These are phyloP conservation scores for Tolypocladium tundrense DNA, from an alignment of 2,329 filamentous ascomycete genomes.

Conservation along the genomic window DNA sequence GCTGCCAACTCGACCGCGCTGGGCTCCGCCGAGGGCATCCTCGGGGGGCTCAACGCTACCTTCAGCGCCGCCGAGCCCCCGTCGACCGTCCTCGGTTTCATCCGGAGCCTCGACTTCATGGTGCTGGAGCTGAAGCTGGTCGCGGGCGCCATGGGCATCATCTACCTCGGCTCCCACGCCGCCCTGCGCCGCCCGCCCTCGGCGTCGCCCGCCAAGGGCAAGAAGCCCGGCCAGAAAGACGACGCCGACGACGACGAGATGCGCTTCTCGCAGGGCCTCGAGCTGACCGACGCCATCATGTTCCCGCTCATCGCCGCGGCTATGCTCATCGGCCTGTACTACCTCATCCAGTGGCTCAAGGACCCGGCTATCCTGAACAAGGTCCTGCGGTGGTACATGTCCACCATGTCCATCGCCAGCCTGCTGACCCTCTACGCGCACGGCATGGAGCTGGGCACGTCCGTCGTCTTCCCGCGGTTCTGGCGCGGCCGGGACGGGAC, in stretches of 20 bases:
- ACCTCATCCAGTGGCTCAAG: slow-evolving; percentile 79
- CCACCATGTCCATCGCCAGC: slow-evolving; percentile 66
- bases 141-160: slow-evolving; percentile 66
- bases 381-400: slow-evolving; percentile 76
- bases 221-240: slow-evolving; percentile 28
- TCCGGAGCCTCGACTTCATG: slow-evolving; percentile 30
- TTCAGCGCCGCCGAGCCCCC: slow-evolving; percentile 9
- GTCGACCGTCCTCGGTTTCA: slow-evolving; percentile 16
- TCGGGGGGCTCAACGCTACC: slow-evolving; percentile 21
- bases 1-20: slow-evolving; percentile 9
- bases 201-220: slow-evolving; percentile 50
- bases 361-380: slow-evolving; percentile 75
- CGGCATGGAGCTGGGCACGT: slow-evolving; percentile 49
- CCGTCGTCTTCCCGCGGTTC: slow-evolving; percentile 62
- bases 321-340: slow-evolving; percentile 68
- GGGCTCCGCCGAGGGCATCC: slow-evolving; percentile 7
- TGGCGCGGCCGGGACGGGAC: slow-evolving; percentile 41
- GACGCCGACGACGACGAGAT: slow-evolving; percentile 37
- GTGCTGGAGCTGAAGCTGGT: slow-evolving; percentile 38
- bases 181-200: slow-evolving; percentile 75
- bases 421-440: slow-evolving; percentile 68
- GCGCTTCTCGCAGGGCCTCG: slow-evolving; percentile 37
- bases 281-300: slow-evolving; percentile 68
- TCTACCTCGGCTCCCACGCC: slow-evolving; percentile 78
- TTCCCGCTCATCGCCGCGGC: slow-evolving; percentile 70